Evolutionary conservation across 495 filamentous ascomycete species (phyloP).

Genomic region (Daldinia vernicosa): DNA sequence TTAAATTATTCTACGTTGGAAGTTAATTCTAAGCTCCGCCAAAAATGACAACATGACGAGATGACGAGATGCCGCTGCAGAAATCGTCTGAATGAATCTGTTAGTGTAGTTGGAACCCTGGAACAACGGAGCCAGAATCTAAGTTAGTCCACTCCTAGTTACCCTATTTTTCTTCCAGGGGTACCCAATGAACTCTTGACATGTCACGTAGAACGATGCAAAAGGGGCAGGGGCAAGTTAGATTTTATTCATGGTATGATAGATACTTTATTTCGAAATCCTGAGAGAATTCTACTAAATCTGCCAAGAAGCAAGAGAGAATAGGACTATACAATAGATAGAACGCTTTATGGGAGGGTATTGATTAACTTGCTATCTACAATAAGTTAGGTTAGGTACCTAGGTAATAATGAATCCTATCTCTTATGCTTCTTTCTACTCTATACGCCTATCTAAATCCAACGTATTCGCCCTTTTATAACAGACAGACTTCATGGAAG

Average conservation of each 20-base stretch:
- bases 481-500: not conserved
- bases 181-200: conserved; percentile 29
- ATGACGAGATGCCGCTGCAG: not conserved
- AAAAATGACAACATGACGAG: not conserved
- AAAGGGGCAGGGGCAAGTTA: conserved; percentile 5
- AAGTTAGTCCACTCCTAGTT: not conserved
- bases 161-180: conserved; percentile 13
- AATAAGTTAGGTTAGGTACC: not conserved
- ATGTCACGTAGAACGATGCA: conserved; percentile 14
- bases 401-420: not conserved
- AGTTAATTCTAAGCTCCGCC: not conserved
- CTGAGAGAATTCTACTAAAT: not conserved
- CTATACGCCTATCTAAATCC: not conserved
- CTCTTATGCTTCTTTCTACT: not conserved
- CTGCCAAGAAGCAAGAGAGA: conserved; percentile 3
- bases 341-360: not conserved
- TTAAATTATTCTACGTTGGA: not conserved
- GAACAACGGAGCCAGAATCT: not conserved
- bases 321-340: not conserved
- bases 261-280: not conserved
- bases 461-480: not conserved
- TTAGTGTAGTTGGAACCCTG: not conserved
- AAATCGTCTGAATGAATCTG: not conserved
- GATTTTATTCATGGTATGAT: conserved; percentile 1
- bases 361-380: not conserved